Conservation (phyloP, 2,329 filamentous ascomycete genomes). For the Aspergillus novoparasiticus region DNA sequence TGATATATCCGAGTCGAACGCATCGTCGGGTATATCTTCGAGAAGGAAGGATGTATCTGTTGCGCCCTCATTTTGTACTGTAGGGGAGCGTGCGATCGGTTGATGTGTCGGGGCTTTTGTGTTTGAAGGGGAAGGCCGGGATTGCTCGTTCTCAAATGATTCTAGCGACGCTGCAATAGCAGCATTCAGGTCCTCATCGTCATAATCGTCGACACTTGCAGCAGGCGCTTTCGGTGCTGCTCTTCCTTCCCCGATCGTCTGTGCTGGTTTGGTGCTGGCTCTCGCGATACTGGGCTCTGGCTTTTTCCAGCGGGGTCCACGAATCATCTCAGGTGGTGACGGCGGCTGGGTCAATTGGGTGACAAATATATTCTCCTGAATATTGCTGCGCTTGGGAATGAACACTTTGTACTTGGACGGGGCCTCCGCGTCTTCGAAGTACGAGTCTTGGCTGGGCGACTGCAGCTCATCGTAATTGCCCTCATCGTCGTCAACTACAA, state of each 20-base stretch:
- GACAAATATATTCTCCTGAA: constrained; percentile 49
- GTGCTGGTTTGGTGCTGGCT: constrained; percentile 9
- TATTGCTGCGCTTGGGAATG: constrained; percentile 42
- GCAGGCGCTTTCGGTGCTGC: not conserved
- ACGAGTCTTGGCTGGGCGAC: constrained; percentile 18
- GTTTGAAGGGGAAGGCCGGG: not conserved
- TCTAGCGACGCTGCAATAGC: constrained; percentile 44
- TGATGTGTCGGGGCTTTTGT: constrained; percentile 8
- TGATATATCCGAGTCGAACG: constrained; percentile 65
- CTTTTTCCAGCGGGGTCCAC: constrained; percentile 55
- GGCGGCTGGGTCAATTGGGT: constrained; percentile 51
- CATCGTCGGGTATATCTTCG: constrained; percentile 64
- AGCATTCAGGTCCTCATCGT: constrained; percentile 37
- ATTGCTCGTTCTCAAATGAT: constrained; percentile 38
- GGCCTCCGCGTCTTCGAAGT: constrained; percentile 19
- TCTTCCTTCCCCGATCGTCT: not conserved
- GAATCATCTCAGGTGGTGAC: constrained; percentile 55
- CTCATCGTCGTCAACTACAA: constrained; percentile 20
- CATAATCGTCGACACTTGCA: constrained; percentile 16
- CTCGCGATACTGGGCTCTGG: constrained; percentile 33
- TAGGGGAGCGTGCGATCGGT: not conserved
- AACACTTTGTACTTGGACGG: constrained; percentile 44
- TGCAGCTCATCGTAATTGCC: constrained; percentile 22
- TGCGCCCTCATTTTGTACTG: constrained; percentile 8
- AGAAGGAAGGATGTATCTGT: constrained; percentile 37